phyloP scores from a whole-genome alignment of 2,329 filamentous ascomycete species.

The Hypoxylon sp. region DNA sequence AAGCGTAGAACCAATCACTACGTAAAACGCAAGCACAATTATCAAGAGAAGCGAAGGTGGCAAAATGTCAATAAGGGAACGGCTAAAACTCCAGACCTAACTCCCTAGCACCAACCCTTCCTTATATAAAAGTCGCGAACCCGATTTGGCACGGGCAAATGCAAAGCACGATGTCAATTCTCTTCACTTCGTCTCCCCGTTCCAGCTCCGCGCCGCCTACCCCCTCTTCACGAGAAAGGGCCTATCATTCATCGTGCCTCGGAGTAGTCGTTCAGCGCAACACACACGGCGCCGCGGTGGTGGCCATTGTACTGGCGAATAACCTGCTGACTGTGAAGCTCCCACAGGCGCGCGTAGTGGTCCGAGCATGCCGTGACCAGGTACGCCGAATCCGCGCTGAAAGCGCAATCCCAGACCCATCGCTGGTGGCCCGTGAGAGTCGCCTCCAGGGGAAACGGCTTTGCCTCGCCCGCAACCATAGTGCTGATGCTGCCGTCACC shows the following conservation, averaged over 20 bases:
- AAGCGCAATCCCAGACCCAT: conserved; percentile 98
- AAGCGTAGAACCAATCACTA: background rate
- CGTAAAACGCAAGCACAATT: too few species aligned
- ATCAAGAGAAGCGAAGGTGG: too few species aligned
- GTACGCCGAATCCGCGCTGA: conserved; percentile 93
- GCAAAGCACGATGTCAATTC: background rate
- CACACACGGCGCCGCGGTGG: conserved; percentile 91
- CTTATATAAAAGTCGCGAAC: conserved; percentile 15
- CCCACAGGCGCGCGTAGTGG: conserved; percentile 93
- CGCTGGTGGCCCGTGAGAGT: conserved; percentile 91
- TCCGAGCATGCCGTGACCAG: conserved; percentile 94
- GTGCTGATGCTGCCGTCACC: conserved; percentile 37
- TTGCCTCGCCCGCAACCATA: conserved; percentile 60
- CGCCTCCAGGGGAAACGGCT: conserved; percentile 84
- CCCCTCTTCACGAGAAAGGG: background rate
- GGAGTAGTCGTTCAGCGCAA: conserved; percentile 90
- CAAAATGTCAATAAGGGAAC: background rate
- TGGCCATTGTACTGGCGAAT: conserved; percentile 97
- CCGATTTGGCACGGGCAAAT: background rate
- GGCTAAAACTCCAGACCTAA: conserved; percentile 11
- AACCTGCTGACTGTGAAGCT: conserved; percentile 86
- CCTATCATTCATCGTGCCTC: conserved; percentile 61
- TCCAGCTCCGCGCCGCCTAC: background rate
- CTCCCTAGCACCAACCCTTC: conserved; percentile 17
- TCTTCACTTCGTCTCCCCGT: background rate